phyloP scores from a whole-genome alignment of 1,139 yeast species.

The Yamadazyma triangularis region DNA sequence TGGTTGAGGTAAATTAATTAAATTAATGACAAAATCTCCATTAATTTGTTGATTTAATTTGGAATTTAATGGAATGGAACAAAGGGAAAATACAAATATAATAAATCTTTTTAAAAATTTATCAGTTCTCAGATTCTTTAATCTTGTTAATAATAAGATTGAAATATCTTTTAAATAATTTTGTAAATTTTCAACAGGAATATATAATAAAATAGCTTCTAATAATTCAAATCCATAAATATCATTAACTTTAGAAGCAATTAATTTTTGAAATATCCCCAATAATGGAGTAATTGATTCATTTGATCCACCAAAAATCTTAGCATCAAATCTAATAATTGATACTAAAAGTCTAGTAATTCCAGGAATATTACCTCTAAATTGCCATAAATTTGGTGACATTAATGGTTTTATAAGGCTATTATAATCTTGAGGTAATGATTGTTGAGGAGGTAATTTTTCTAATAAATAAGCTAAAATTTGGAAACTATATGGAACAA shows the following conservation, averaged over 20 bases:
- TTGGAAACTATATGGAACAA: constrained; percentile 90
- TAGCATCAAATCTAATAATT: constrained; percentile 60
- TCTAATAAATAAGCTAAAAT: constrained; percentile 76
- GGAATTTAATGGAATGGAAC: constrained; percentile 33
- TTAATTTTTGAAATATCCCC: constrained; percentile 94
- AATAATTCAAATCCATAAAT: constrained; percentile 78
- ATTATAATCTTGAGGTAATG: constrained; percentile 60
- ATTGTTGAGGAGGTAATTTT: constrained; percentile 38
- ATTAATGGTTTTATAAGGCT: constrained; percentile 75
- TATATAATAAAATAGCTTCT: constrained; percentile 58
- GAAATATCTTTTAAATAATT: constrained; percentile 72
- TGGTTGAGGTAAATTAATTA: constrained; percentile 60
- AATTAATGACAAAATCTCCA: constrained; percentile 49
- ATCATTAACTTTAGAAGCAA: constrained; percentile 82
- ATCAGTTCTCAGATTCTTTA: constrained; percentile 79
- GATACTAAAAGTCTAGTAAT: constrained; percentile 75
- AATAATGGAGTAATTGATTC: constrained; percentile 66
- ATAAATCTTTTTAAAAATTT: constrained; percentile 72
- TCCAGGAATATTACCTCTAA: constrained; percentile 90
- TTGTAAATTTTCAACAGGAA: constrained; percentile 48
- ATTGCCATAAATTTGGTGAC: constrained; percentile 91
- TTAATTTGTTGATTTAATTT: constrained; percentile 19
- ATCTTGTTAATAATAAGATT: constrained; percentile 68
- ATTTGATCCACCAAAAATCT: constrained; percentile 38
- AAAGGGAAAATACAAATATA: constrained; percentile 55